These are phyloP conservation scores for Colletotrichum lupini DNA, from an alignment of 2,329 filamentous ascomycete genomes.

Conservation along the genomic window DNA sequence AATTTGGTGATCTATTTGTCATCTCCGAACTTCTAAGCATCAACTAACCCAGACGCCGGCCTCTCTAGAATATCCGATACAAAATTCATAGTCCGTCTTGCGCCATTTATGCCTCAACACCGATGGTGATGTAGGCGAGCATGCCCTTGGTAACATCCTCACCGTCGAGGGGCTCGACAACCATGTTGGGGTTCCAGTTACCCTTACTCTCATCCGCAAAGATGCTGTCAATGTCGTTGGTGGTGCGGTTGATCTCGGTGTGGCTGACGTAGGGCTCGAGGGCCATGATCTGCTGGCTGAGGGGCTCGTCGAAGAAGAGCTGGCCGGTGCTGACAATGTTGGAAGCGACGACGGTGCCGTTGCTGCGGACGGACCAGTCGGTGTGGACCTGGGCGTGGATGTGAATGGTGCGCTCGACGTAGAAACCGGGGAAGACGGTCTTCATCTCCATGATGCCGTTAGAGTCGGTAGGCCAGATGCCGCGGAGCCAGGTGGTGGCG, in stretches of 20 bases:
- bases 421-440: conserved; percentile 58
- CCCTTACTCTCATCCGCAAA: conserved; percentile 5
- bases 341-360: conserved; percentile 30
- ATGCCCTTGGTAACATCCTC: conserved; percentile 27
- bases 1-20: neutral
- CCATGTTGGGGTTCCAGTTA: conserved; percentile 28
- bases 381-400: conserved; percentile 57
- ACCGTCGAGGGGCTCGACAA: conserved; percentile 22
- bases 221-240: conserved; percentile 26
- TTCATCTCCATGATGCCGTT: conserved; percentile 49
- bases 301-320: conserved; percentile 26
- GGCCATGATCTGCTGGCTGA: conserved; percentile 53
- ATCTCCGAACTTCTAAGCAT: neutral
- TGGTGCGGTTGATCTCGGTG: conserved; percentile 38
- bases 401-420: conserved; percentile 57
- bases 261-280: conserved; percentile 60
- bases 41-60: neutral
- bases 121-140: conserved; percentile 27
- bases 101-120: conserved; percentile 10
- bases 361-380: conserved; percentile 43
- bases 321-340: conserved; percentile 45
- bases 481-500: conserved; percentile 27
- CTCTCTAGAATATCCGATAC: neutral
- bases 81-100: neutral
- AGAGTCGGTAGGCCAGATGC: conserved; percentile 38